These are phyloP conservation scores for Lichina pygmaea DNA, from an alignment of 495 filamentous ascomycete species.

Conservation along the genomic window DNA sequence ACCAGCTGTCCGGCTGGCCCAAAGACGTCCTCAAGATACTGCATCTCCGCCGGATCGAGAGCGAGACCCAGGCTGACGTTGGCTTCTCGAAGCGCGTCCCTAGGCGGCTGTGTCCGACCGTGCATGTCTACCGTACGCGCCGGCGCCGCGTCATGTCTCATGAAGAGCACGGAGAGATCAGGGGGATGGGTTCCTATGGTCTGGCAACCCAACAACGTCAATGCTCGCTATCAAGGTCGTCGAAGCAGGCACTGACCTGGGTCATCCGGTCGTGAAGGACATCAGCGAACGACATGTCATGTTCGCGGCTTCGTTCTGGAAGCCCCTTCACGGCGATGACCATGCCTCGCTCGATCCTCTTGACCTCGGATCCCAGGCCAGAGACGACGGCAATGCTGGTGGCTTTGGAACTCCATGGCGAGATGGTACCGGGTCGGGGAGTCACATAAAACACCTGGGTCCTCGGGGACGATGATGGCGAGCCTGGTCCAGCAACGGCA, in stretches of 20 bases:
- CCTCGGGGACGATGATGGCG: neutral
- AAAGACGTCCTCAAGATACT: conserved; percentile 77
- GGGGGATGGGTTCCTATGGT: conserved; percentile 36
- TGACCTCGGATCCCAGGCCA: conserved; percentile 40
- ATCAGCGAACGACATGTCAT: conserved; percentile 29
- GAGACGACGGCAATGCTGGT: conserved; percentile 88
- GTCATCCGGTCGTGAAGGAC: conserved; percentile 84
- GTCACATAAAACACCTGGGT: conserved; percentile 32
- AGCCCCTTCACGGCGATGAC: conserved; percentile 27
- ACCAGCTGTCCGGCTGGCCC: conserved; percentile 37
- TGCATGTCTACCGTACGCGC: conserved; percentile 49
- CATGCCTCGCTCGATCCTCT: conserved; percentile 71
- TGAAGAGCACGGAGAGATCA: conserved; percentile 48
- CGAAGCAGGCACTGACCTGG: neutral
- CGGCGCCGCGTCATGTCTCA: conserved; percentile 38
- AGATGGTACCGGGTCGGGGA: conserved; percentile 61
- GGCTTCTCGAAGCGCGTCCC: conserved; percentile 48
- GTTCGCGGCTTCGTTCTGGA: conserved; percentile 4
- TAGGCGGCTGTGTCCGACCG: conserved; percentile 27
- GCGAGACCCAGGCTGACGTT: conserved; percentile 65
- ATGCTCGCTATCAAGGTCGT: neutral
- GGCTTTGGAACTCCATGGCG: conserved; percentile 91
- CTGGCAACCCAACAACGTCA: conserved; percentile 14
- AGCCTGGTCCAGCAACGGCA: neutral
- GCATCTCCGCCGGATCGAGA: conserved; percentile 66